phyloP scores from a whole-genome alignment of 257 asterid genomes.

The Ehretia macrophylla region DNA sequence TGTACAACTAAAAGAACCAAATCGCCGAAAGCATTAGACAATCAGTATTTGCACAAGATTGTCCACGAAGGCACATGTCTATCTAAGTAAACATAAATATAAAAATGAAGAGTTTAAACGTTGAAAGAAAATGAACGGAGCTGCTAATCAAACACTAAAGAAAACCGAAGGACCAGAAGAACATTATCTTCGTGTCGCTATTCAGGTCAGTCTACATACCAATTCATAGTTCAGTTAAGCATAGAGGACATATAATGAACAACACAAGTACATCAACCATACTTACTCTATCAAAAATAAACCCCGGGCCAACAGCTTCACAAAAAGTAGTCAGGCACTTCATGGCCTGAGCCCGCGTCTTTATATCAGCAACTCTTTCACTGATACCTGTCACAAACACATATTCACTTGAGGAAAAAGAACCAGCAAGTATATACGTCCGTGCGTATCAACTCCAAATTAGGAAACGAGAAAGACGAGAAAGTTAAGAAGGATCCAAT shows the following conservation, averaged over 20 bases:
- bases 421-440: not conserved
- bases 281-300: conserved; percentile 89
- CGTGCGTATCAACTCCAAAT: no score
- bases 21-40: not conserved
- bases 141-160: no score
- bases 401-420: conserved; percentile 13
- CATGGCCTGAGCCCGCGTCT: conserved; percentile 92
- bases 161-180: no score
- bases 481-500: not conserved
- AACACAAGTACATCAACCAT: not conserved
- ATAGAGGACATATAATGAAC: no score
- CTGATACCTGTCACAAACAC: conserved; percentile 55
- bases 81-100: no score
- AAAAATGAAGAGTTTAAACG: no score
- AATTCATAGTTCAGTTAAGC: no score
- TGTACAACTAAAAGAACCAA: conserved; percentile 59
- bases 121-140: no score
- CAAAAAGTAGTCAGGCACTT: conserved; percentile 89
- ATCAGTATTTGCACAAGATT: not conserved
- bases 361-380: conserved; percentile 98
- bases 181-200: no score
- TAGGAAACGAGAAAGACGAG: no score
- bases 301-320: conserved; percentile 98
- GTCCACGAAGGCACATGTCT: not conserved
- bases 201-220: no score